Evolutionary conservation across 2,329 filamentous ascomycete species (phyloP).

Genomic region (Hypoxylon sp.): DNA sequence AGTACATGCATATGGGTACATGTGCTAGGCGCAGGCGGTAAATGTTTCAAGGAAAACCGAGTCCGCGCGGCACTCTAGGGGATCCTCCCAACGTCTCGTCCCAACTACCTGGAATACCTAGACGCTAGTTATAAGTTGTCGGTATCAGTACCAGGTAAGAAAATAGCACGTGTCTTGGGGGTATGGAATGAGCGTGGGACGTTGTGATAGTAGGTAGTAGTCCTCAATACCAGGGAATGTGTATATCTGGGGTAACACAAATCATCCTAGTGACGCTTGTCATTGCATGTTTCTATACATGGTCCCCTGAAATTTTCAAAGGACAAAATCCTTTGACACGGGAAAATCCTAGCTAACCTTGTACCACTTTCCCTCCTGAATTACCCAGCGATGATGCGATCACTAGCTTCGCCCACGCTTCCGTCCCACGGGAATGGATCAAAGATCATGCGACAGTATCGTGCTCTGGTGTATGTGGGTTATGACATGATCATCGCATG

Average conservation of each 20-base stretch:
- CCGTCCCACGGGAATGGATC: conserved; percentile 16
- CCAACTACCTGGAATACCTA: too few relatives aligned
- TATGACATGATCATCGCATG: conserved; percentile 7
- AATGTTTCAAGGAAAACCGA: conserved; percentile 12
- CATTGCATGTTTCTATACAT: conserved; percentile 20
- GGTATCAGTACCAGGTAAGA: too few relatives aligned
- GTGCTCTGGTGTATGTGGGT: conserved; percentile 3
- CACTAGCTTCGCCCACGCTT: not conserved
- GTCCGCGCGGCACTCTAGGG: too few relatives aligned
- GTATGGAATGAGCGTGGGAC: conserved; percentile 9
- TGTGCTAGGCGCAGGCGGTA: too few relatives aligned
- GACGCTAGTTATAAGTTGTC: too few relatives aligned
- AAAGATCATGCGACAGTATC: conserved; percentile 28
- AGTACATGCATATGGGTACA: conserved; percentile 27
- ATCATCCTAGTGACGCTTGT: conserved; percentile 1
- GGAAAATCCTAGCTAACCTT: conserved; percentile 2
- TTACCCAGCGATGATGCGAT: too few relatives aligned
- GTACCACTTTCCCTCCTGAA: too few relatives aligned
- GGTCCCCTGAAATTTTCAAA: conserved; percentile 18
- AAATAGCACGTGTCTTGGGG: too few relatives aligned
- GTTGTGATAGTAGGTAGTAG: too few relatives aligned
- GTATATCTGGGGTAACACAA: conserved; percentile 13
- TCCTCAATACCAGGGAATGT: too few relatives aligned
- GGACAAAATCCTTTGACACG: conserved; percentile 6
- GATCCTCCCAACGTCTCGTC: too few relatives aligned